Base-by-base conservation (phyloP, 345 rosid species). In the Salix udensis region DNA sequence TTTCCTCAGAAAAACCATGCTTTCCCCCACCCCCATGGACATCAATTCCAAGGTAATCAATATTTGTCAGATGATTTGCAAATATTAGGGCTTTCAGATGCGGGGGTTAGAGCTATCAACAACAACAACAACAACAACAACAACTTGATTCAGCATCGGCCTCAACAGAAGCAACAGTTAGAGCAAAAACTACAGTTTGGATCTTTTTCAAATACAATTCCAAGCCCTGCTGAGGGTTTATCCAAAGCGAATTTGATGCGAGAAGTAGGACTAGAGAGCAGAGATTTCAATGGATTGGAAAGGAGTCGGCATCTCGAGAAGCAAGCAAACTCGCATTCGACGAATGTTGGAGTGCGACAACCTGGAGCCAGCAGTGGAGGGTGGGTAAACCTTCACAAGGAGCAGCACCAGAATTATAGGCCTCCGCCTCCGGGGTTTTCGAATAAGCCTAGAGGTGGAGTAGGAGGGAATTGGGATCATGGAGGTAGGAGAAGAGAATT, bases 111-210 rank as follows among this genome's bases (percentile, higher is more conserved):
- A 34, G 74, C 34, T 66, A 85, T 80, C 44, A 78, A 70, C 12
- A 71, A 55, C 23, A 55, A 24, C 26, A 24, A 24, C 26, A 24
- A 24, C 26, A 24, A 24, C 26, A 24, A 58, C 18, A 84, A 81
- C 44, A 78, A 70, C 12, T 69, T 84, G 50, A 65, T 83, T 62
- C 91, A 80, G 8, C 82, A 85, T 69, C 78, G 78, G 55, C 55
- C 78, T 8, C 88, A 81, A 36, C 89, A 74, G 2, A 81, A 84
- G 74, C 84, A 73, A 77, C 79, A 76, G 24, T 77, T 64, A 66
- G 80, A 72, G 24, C 92, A 78, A 15, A 85, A 85, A 75, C 80
- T 92, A 61, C 76, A 78, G 28, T 92, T 92, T 72, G 96, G 98
- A 37, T 87, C 94, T 52, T 83, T 88, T 68, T 86, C 85, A 1